These are phyloP conservation scores for Daldinia loculata DNA, from an alignment of 495 filamentous ascomycete species.

Conservation along the genomic window DNA sequence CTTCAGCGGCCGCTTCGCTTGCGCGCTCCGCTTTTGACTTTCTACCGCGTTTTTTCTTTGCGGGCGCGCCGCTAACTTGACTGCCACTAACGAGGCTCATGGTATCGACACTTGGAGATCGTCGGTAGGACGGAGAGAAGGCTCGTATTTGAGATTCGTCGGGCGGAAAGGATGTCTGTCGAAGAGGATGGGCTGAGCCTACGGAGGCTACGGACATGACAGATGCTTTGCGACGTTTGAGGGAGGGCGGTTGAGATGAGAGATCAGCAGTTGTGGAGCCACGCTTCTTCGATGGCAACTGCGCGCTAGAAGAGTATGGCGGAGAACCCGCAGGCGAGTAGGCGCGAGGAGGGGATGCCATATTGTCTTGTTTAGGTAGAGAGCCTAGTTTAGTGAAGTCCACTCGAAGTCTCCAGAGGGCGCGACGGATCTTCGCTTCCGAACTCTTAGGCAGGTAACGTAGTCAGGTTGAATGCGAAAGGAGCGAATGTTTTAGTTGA, in stretches of 20 bases:
- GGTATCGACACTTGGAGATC: constrained; percentile 71
- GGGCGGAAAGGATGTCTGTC: constrained; percentile 88
- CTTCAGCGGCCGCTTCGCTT: constrained; percentile 59
- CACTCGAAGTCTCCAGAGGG: constrained; percentile 5
- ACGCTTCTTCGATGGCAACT: constrained; percentile 68
- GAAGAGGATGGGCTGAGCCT: constrained; percentile 75
- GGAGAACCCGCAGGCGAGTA: constrained; percentile 61
- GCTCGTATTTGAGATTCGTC: constrained; percentile 56
- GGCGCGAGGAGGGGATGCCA: constrained; percentile 68
- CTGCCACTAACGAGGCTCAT: constrained; percentile 75
- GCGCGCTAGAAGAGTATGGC: constrained; percentile 57
- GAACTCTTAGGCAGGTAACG: constrained; percentile 3
- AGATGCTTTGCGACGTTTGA: constrained; percentile 74
- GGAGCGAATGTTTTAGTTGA: not conserved
- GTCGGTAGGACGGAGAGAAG: constrained; percentile 55
- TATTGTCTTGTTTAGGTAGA: constrained; percentile 42
- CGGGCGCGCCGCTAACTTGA: constrained; percentile 61
- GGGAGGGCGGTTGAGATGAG: constrained; percentile 50
- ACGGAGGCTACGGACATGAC: constrained; percentile 58
- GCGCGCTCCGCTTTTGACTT: constrained; percentile 69
- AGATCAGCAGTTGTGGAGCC: constrained; percentile 57
- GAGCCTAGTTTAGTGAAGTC: constrained; percentile 24
- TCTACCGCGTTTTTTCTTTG: constrained; percentile 69
- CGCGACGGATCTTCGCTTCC: constrained; percentile 20
- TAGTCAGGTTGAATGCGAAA: not conserved